Conservation (phyloP, 2,329 filamentous ascomycete genomes). For the Domatiomyces globalis region DNA sequence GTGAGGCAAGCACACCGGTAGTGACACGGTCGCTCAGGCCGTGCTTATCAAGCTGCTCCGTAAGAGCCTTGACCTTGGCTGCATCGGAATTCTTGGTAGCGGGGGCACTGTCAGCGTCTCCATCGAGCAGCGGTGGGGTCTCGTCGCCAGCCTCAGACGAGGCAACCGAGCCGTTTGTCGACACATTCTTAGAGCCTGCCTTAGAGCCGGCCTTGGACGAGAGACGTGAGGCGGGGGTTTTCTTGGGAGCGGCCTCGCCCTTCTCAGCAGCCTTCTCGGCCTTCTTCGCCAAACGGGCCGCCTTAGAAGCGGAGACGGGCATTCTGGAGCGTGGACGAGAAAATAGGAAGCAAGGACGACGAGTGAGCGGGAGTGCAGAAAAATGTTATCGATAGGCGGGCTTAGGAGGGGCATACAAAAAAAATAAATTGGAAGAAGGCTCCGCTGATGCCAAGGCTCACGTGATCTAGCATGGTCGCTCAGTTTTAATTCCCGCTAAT, state of each 20-base stretch:
- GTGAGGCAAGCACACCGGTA: constrained; percentile 84
- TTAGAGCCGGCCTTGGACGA: constrained; percentile 55
- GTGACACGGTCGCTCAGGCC: constrained; percentile 96
- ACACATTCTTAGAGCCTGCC: constrained; percentile 47
- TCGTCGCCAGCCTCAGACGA: constrained; percentile 60
- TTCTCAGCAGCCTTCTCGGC: constrained; percentile 46
- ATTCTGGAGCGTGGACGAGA: constrained; percentile 28
- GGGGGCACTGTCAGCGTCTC: constrained; percentile 43
- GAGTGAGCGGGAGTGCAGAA: background rate
- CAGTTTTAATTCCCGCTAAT: too few relatives aligned
- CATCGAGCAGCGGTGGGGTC: constrained; percentile 42
- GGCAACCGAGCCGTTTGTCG: constrained; percentile 33
- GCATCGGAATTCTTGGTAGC: constrained; percentile 59
- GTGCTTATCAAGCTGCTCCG: constrained; percentile 87
- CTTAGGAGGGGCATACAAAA: background rate
- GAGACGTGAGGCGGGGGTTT: constrained; percentile 58
- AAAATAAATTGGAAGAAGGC: background rate
- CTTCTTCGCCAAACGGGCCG: constrained; percentile 55
- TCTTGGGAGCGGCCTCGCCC: constrained; percentile 21
- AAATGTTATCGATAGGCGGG: constrained; percentile 1
- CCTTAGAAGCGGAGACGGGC: constrained; percentile 53
- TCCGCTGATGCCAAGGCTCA: background rate
- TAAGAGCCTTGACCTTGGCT: constrained; percentile 72
- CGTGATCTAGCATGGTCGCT: background rate
- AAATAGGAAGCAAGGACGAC: background rate